These are phyloP conservation scores for Escallonia herrerae DNA, from an alignment of 129 eudicot species.

Conservation along the genomic window DNA sequence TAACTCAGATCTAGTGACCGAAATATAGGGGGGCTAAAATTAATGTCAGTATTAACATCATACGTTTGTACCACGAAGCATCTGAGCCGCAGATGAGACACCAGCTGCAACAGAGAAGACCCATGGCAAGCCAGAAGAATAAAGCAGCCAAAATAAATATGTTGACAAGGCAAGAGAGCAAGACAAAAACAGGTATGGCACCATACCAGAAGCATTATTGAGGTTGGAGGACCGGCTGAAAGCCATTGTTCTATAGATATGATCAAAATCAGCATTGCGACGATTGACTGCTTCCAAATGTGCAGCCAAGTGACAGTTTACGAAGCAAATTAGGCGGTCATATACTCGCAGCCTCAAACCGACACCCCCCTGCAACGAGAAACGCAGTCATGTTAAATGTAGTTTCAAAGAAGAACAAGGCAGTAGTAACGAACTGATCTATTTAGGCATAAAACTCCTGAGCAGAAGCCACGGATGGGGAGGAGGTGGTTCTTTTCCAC, in stretches of 20 bases:
- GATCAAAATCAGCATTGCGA: slow-evolving; percentile 94
- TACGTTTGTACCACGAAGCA: slow-evolving; percentile 70
- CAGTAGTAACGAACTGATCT: too few relatives aligned
- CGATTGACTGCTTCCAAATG: slow-evolving; percentile 93
- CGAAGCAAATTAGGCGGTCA: slow-evolving; percentile 86
- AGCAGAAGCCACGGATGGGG: too few relatives aligned
- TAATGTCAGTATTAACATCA: background rate
- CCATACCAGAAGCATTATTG: slow-evolving; percentile 79
- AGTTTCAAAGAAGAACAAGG: too few relatives aligned
- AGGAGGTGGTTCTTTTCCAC: too few relatives aligned
- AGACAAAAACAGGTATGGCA: slow-evolving; percentile 64
- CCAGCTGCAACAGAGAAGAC: slow-evolving; percentile 82
- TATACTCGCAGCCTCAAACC: slow-evolving; percentile 90
- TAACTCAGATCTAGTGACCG: too few relatives aligned
- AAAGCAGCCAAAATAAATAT: slow-evolving; percentile 70
- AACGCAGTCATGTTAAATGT: too few relatives aligned
- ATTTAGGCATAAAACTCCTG: too few relatives aligned
- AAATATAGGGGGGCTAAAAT: background rate
- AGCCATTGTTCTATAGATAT: slow-evolving; percentile 63
- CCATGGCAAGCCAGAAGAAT: slow-evolving; percentile 72
- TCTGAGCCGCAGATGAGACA: too few relatives aligned
- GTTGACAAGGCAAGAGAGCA: slow-evolving; percentile 71
- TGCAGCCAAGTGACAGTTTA: slow-evolving; percentile 95
- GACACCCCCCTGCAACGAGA: slow-evolving; percentile 99
- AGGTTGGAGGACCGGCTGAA: slow-evolving; percentile 54